These are phyloP conservation scores for Fusarium stilboides DNA, from an alignment of 2,329 filamentous ascomycete genomes.

Conservation along the genomic window DNA sequence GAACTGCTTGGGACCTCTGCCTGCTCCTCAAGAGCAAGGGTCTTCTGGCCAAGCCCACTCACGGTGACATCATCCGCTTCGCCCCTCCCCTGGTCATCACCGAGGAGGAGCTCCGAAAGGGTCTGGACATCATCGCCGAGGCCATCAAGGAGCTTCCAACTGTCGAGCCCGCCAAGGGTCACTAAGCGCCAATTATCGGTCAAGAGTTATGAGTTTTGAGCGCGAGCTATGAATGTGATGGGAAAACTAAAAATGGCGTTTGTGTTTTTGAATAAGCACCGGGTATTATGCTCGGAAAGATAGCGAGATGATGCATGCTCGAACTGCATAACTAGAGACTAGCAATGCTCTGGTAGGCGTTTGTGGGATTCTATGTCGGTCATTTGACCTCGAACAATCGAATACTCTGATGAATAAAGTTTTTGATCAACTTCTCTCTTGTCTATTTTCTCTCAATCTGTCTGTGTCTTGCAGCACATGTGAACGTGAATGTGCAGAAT, in stretches of 20 bases:
- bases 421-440: neutral
- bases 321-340: conserved; percentile 39
- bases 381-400: conserved; percentile 38
- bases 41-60: conserved; percentile 96
- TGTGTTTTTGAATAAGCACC: conserved; percentile 25
- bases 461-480: too few species aligned
- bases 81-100: conserved; percentile 97
- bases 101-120: conserved; percentile 85
- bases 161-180: conserved; percentile 57
- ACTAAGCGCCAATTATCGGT: conserved; percentile 48
- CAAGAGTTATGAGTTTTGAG: conserved; percentile 34
- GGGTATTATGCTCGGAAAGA: conserved; percentile 25
- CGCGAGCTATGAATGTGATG: conserved; percentile 42
- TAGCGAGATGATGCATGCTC: conserved; percentile 35
- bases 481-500: too few species aligned
- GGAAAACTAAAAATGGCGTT: conserved; percentile 38
- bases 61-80: conserved; percentile 98
- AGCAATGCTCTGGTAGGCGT: conserved; percentile 41
- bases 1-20: conserved; percentile 96
- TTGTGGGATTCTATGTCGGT: conserved; percentile 40
- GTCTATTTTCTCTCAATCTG: neutral
- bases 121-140: conserved; percentile 84
- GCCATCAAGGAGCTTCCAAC: conserved; percentile 85
- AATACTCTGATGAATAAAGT: conserved; percentile 39
- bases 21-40: conserved; percentile 97